These are phyloP conservation scores for Sclerotinia subarctica DNA, from an alignment of 2,329 filamentous ascomycete species.

Conservation along the genomic window DNA sequence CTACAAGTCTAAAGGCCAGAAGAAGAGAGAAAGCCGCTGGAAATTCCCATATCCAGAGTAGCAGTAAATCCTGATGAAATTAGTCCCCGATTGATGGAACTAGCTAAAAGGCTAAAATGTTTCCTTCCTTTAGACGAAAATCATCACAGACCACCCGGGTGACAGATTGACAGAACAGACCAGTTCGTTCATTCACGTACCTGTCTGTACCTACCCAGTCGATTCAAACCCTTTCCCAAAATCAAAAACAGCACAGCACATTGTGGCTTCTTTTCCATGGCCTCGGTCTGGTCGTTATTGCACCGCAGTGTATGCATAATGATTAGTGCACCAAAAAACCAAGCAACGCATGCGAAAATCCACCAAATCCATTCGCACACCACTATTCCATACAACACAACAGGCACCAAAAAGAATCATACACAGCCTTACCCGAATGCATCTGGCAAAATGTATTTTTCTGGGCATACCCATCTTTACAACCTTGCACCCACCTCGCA, in stretches of 20 bases:
- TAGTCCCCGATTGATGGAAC: constrained; percentile 7
- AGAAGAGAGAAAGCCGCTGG: background rate
- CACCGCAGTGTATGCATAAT: constrained; percentile 20
- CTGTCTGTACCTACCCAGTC: background rate
- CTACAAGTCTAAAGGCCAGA: background rate
- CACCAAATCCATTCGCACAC: constrained; percentile 5
- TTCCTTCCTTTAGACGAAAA: constrained; percentile 4
- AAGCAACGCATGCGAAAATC: background rate
- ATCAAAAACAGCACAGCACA: constrained; percentile 1
- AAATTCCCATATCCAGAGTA: background rate
- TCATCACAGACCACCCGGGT: constrained; percentile 12
- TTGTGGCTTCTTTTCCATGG: constrained; percentile 9
- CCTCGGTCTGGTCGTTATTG: constrained; percentile 14
- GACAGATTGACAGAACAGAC: constrained; percentile 10
- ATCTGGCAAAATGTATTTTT: constrained; percentile 20
- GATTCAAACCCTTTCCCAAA: background rate
- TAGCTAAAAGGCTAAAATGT: constrained; percentile 3
- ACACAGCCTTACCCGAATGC: constrained; percentile 23
- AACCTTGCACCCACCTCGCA: constrained; percentile 2
- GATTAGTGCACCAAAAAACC: constrained; percentile 14
- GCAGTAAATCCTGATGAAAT: background rate
- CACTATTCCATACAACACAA: background rate
- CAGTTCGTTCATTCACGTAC: background rate
- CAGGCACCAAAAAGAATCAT: constrained; percentile 18
- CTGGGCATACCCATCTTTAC: constrained; percentile 8